Conservation (phyloP, 2,329 filamentous ascomycete species). For the Curvularia lunata region DNA sequence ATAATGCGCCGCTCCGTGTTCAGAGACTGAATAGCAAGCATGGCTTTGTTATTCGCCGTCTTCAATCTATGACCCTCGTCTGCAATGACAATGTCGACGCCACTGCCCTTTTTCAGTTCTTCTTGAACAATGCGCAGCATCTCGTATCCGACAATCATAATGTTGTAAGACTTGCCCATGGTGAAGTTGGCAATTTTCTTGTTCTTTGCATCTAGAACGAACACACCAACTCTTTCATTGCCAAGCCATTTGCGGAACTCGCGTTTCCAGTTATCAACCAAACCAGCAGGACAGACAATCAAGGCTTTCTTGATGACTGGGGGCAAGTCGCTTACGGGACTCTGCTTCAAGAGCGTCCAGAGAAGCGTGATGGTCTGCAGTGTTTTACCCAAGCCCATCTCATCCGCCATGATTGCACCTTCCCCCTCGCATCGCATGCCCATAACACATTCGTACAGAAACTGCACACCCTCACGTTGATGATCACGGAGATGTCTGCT, state of each 20-base stretch:
- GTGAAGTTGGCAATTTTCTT: slow-evolving; percentile 72
- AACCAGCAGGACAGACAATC: slow-evolving; percentile 74
- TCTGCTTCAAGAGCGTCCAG: slow-evolving; percentile 76
- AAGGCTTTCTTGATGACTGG: slow-evolving; percentile 73
- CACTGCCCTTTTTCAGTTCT: slow-evolving; percentile 66
- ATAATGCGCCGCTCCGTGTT: slow-evolving; percentile 68
- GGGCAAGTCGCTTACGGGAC: slow-evolving; percentile 64
- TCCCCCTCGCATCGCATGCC: slow-evolving; percentile 70
- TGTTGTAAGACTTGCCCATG: slow-evolving; percentile 68
- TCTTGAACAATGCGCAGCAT: slow-evolving; percentile 70
- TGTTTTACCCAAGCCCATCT: slow-evolving; percentile 79
- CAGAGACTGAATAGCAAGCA: slow-evolving; percentile 68
- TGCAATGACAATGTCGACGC: slow-evolving; percentile 73
- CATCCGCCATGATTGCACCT: slow-evolving; percentile 74
- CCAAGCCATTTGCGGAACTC: slow-evolving; percentile 78
- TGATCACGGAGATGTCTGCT: slow-evolving; percentile 68
- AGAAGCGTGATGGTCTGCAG: slow-evolving; percentile 73
- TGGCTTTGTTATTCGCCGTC: slow-evolving; percentile 72
- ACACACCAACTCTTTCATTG: slow-evolving; percentile 71
- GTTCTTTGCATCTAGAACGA: slow-evolving; percentile 65
- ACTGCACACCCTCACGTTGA: slow-evolving; percentile 72
- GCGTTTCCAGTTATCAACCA: slow-evolving; percentile 75
- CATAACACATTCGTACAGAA: slow-evolving; percentile 79
- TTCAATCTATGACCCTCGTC: slow-evolving; percentile 73
- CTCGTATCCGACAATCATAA: slow-evolving; percentile 78